Base-by-base conservation (phyloP, 768 basidiomycete genomes). In the Clitopilus hobsonii region DNA sequence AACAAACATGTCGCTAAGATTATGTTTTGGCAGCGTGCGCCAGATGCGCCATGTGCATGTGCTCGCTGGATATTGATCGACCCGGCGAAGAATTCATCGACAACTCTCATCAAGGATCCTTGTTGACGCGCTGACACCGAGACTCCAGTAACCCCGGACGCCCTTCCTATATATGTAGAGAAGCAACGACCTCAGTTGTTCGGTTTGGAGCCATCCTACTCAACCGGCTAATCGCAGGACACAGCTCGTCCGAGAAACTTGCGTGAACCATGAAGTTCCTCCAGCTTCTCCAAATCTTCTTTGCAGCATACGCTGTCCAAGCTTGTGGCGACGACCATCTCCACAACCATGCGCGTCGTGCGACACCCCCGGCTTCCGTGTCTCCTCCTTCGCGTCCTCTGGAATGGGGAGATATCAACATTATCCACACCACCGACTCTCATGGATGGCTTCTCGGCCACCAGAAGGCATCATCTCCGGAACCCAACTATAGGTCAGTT, bases 361-460 rank as follows among this genome's bases (percentile, higher is more conserved):
- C 73, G 51, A 67, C 70, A 51, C 76, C 80, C 0, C 67, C 74
- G 47, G 59, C 69, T 13, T 70, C 71, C 13, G 67, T 85, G 27
- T 71, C 82, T 0, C 75, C 75, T 16, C 92, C 92, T 3, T 78
- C 79, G 54, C 74, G 85, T 18, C 79, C 82, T 22, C 76, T 96
- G 13, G 80, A 82, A 51, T 94, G 93, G 94, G 84, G 87, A n/a
- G 91, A 94, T 63, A 77, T 95, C 65, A 95, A 95, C 65, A 80
- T 94, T 62, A 78, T 94, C 47, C 84, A 87, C 62, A 94, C 91
- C 2, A 94, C 94, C 0, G 92, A 94, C 67, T 89, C 82, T 32
- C 86, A 89, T 71, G 73, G 76, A 32, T 74, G 76, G 73, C 73
- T 95, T 3, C 76, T 93, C 30, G 93, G 93, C 1, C 93, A 96